phyloP scores from a whole-genome alignment of 768 basidiomycete species.

The Infundibulicybe gibba region DNA sequence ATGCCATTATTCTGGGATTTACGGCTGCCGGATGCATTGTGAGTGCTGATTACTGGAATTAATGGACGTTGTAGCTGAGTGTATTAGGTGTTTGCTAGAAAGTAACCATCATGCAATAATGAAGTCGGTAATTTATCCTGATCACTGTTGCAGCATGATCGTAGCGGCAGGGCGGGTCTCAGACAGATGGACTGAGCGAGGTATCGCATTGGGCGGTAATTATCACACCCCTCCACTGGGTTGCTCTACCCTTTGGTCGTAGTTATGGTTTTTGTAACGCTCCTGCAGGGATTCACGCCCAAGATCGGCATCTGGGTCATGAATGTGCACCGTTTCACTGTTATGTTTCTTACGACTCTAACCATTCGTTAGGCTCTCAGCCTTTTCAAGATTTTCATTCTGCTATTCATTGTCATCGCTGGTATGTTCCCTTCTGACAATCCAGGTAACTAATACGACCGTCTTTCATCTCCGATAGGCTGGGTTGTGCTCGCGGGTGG shows the following conservation, averaged over 20 bases:
- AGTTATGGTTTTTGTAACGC: conserved; percentile 49
- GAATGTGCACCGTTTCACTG: conserved; percentile 33
- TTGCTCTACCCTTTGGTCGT: background rate
- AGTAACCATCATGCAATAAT: too few relatives aligned
- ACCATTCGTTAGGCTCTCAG: conserved; percentile 36
- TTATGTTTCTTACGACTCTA: conserved; percentile 22
- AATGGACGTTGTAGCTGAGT: too few relatives aligned
- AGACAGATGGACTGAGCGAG: conserved; percentile 48
- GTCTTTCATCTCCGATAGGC: too few relatives aligned
- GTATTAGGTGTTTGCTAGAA: too few relatives aligned
- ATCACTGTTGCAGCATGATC: conserved; percentile 35
- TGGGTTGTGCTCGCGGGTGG: conserved; percentile 53
- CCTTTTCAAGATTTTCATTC: conserved; percentile 50
- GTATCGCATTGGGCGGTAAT: conserved; percentile 55
- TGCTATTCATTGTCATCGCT: conserved; percentile 49
- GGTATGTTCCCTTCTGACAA: conserved; percentile 16
- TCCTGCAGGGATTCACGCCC: conserved; percentile 51
- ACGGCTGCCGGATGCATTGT: conserved; percentile 45
- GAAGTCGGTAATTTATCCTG: background rate
- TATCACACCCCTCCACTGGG: background rate
- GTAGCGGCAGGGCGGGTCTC: conserved; percentile 36
- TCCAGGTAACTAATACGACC: too few relatives aligned
- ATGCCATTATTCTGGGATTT: conserved; percentile 39
- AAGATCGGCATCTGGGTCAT: conserved; percentile 45
- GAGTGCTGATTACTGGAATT: conserved; percentile 13